Evolutionary conservation across 2,329 filamentous ascomycete species (phyloP).

Genomic region (Fusarium odoratissimum): DNA sequence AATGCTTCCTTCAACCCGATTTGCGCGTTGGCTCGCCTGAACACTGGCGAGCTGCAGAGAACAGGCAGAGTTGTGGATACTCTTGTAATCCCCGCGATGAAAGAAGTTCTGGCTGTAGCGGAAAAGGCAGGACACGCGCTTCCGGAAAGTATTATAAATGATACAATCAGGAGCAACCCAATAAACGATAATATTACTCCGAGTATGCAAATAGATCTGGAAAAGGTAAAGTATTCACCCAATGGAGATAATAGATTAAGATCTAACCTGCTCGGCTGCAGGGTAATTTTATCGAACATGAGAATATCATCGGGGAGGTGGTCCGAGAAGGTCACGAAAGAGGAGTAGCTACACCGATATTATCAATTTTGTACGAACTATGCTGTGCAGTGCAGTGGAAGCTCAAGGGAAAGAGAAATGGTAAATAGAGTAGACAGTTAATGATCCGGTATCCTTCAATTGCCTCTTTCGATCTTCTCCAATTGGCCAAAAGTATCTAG

Average conservation of each 20-base stretch:
- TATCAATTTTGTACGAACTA: not conserved
- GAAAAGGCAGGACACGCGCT: not conserved
- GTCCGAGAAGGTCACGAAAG: not conserved
- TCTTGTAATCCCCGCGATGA: not conserved
- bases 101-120: not conserved
- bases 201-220: not conserved
- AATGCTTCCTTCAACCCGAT: not conserved
- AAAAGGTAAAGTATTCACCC: not conserved
- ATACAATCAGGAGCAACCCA: not conserved
- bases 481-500: no score
- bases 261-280: not conserved
- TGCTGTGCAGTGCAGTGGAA: not conserved
- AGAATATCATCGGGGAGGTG: not conserved
- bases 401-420: not conserved
- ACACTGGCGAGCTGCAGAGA: not conserved
- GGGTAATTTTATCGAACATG: not conserved
- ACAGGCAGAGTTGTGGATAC: not conserved
- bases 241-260: fast-evolving
- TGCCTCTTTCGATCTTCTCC: no score
- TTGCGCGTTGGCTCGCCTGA: not conserved
- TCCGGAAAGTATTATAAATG: not conserved
- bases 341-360: not conserved
- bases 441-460: no score
- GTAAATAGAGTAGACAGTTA: fast-evolving
- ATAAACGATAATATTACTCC: not conserved